phyloP scores from a whole-genome alignment of 208 protist genomes.

The Trypanosoma platydactyli region DNA sequence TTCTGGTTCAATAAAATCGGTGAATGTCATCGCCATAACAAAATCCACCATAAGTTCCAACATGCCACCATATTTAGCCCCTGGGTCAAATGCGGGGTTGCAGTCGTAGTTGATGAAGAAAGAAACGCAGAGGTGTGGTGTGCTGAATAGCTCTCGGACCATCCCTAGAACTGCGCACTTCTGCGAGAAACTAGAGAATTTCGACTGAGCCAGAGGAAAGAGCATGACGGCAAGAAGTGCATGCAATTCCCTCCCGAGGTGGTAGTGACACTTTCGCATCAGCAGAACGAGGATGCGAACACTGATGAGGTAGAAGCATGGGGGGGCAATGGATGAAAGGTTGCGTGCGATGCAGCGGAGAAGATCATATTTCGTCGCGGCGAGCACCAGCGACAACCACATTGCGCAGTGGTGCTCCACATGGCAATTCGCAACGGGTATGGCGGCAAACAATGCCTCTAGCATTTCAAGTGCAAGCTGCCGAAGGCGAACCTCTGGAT shows the following conservation, averaged over 20 bases:
- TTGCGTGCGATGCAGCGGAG: constrained; percentile 53
- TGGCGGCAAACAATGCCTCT: constrained; percentile 41
- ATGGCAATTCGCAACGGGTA: constrained; percentile 72
- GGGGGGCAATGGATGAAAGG: constrained; percentile 51
- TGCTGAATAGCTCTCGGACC: constrained; percentile 58
- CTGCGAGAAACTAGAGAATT: constrained; percentile 67
- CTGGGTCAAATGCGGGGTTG: constrained; percentile 77
- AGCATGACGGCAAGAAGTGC: constrained; percentile 61
- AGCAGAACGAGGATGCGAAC: constrained; percentile 56
- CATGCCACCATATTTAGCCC: constrained; percentile 66
- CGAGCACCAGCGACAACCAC: constrained; percentile 64
- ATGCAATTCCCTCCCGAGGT: constrained; percentile 71
- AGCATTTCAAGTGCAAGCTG: constrained; percentile 64
- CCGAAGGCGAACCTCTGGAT: constrained; percentile 48
- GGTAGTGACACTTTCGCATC: constrained; percentile 72
- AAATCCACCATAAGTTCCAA: constrained; percentile 77
- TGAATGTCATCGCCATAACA: constrained; percentile 62
- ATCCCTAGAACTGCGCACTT: constrained; percentile 79
- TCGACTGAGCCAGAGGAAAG: constrained; percentile 58
- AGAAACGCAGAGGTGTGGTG: constrained; percentile 70
- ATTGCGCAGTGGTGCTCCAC: constrained; percentile 66
- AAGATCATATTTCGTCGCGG: constrained; percentile 64
- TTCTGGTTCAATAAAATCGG: constrained; percentile 39
- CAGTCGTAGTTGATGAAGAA: constrained; percentile 90
- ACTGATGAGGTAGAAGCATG: constrained; percentile 56